Base-by-base conservation (phyloP, 768 basidiomycete genomes). In the Tylopilus subfusipes region DNA sequence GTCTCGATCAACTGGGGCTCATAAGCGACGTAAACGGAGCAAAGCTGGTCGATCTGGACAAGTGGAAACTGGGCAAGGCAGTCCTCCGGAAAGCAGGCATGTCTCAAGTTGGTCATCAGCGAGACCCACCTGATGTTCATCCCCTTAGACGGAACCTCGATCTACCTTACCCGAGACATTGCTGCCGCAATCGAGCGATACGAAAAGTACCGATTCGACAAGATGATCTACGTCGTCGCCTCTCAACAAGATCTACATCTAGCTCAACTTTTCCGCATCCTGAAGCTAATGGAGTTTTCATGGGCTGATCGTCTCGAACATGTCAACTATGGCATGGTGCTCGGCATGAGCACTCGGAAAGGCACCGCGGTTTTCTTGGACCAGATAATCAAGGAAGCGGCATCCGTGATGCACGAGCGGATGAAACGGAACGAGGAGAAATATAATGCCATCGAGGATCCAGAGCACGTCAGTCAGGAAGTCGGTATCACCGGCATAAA, bases 401-500 rank as follows among this genome's bases (percentile, higher is more conserved):
- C 83, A 5, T 78, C 81, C 42, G 85, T 88, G 47, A 98, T 98
- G 96, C 93, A 91, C 72, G 93, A 95, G 55, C 92, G 95, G 73
- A 99, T 99, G 96, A 78, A 76, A 72, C 86, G 86, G 73, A 98
- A 98, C 68, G 86, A 92, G 73, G 93, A 85, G 49, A 99, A 98
- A 72, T 98, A 95, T 64, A 81, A 76, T 4, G 84, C 86, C 24
- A 80, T 99, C 34, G 91, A 92, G 64, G 84, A 99, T 69, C 95
- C 96, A 1, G 88, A 90, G 65, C 74, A 71, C 44, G 87, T 86
- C 43, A 82, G 83, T 53, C 78, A 79, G 58, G 90, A 96, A 71
- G 85, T 98, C 45, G 97, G 95, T 19, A 93, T 97, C 63, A 89
- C 93, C 0, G 93, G 93, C 3, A 88, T 99, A 61, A 98, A 98